Evolutionary conservation across 306 rosid genomes (phyloP), one percentile per base, ranked within the genome.

Genomic region (Citrullus colocynthis): DNA sequence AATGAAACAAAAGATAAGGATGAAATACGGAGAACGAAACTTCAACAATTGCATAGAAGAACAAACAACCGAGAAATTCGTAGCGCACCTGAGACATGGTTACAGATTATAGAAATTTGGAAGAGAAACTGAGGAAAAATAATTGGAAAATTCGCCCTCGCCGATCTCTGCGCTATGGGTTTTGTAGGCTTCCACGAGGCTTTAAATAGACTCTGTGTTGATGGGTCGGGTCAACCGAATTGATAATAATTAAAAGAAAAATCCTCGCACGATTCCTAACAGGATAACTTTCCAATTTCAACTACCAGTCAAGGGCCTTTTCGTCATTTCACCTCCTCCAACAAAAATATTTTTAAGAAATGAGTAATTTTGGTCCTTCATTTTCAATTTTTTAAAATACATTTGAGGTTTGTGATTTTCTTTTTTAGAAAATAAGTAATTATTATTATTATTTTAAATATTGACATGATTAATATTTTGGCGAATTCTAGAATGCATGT

Each of bases 61-160:
- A 1, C 3, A 77, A 58, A 28, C 2, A 20, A 12, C 10, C 36
- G 15, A 60, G 57, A 60, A 44, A 58, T 77, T 42, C 42, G 10
- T 59, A 28, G 42, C 32, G 30, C n/a, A 66, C 81, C 81, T 78
- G 76, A 64, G 81, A 52, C 81, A 78, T 78, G 54, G 54, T 57
- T 52, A 36, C n/a, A 54, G 63, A 21, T 70, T 65, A 20, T 13
- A 52, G 52, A 54, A 54, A 65, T 10, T 24, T 34, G 48, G 51
- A 13, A 15, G 36, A 78, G 30, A 65, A 78, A 18, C 24, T 2
- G 41, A 32, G 13, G 18, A 52, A 78, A 78, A 63, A 48, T 24
- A 7, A 18, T 24, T 5, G 28, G 77, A 32, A 73, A 73, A 6
- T 7, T 73, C 61, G 77, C 77, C 60, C 61, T 73, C 28, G 44